phyloP scores from a whole-genome alignment of 495 filamentous ascomycete genomes.

The Hypoxylon lienhwacheense region DNA sequence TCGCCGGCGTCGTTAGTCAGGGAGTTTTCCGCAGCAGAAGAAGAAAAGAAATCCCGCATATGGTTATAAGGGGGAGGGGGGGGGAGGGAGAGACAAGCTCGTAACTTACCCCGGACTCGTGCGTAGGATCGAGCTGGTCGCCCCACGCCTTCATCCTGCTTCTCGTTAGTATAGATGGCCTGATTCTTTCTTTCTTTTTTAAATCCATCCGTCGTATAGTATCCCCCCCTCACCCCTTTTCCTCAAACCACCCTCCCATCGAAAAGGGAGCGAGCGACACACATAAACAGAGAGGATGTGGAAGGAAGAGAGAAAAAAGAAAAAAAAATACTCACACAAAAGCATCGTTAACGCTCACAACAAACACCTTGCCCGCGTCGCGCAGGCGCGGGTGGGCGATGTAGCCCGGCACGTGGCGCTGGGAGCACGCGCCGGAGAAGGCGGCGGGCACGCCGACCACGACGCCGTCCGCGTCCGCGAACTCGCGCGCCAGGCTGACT shows the following conservation, averaged over 20 bases:
- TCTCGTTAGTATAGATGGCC: neutral
- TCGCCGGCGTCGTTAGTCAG: neutral
- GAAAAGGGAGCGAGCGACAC: too few relatives aligned
- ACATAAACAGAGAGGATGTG: too few relatives aligned
- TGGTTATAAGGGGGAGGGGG: too few relatives aligned
- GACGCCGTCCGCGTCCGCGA: slow-evolving; percentile 64
- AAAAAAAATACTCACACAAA: slow-evolving; percentile 71
- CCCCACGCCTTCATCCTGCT: slow-evolving; percentile 85
- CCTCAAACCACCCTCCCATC: neutral
- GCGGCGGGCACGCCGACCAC: slow-evolving; percentile 91
- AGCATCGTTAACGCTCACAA: slow-evolving; percentile 90
- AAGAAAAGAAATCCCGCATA: too few relatives aligned
- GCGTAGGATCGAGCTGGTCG: slow-evolving; percentile 67
- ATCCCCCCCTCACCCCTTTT: neutral
- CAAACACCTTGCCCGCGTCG: slow-evolving; percentile 77
- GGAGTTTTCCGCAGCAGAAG: too few relatives aligned
- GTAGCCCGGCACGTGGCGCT: slow-evolving; percentile 78
- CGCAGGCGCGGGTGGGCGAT: slow-evolving; percentile 72
- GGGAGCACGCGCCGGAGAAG: slow-evolving; percentile 80
- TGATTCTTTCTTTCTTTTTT: too few relatives aligned
- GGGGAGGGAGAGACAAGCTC: too few relatives aligned
- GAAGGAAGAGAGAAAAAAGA: slow-evolving; percentile 3
- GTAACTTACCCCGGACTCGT: slow-evolving; percentile 75
- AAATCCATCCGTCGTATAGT: neutral
- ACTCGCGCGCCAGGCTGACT: slow-evolving; percentile 78